A percentile compares a stretch with the other conserved stretches of the same genome.
These are phyloP conservation scores for Poteriospumella lacustris DNA, from an alignment of 108 stramenopile species.

Conservation along the genomic window DNA sequence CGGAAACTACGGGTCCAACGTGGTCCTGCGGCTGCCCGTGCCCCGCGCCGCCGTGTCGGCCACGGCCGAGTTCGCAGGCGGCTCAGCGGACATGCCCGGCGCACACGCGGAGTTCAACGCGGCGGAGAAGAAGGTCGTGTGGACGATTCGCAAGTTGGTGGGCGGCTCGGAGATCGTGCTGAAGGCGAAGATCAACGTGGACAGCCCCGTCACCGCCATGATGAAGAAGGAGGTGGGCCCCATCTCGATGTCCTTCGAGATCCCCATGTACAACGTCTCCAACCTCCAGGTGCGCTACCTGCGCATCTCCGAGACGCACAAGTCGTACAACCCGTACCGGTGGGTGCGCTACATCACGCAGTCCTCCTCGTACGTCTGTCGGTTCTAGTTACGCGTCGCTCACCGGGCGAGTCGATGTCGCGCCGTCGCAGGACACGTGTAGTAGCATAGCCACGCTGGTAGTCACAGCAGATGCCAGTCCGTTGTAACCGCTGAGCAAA, in stretches of 20 bases:
- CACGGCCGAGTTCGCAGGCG: constrained; percentile 38
- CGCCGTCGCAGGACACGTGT: too few species aligned
- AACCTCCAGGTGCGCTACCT: constrained; percentile 93
- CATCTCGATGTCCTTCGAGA: constrained; percentile 93
- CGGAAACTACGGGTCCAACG: constrained; percentile 92
- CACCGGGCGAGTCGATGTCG: too few species aligned
- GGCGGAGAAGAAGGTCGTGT: constrained; percentile 73
- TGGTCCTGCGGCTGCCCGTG: constrained; percentile 74
- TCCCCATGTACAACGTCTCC: constrained; percentile 99
- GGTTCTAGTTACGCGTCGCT: too few species aligned
- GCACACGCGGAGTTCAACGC: constrained; percentile 70
- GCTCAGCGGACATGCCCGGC: constrained; percentile 28
- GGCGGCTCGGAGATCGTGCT: constrained; percentile 89
- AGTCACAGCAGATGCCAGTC: too few species aligned
- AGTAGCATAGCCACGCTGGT: too few species aligned
- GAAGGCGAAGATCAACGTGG: constrained; percentile 70
- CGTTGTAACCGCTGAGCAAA: too few species aligned
- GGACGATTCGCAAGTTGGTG: constrained; percentile 94
- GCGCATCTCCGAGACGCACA: constrained; percentile 87
- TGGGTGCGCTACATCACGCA: constrained; percentile 99
- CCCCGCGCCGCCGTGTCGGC: constrained; percentile 66
- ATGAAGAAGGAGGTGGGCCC: constrained; percentile 88
- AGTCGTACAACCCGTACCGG: constrained; percentile 93
- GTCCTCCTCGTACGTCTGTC: constrained; percentile 87
- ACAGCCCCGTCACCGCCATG: constrained; percentile 67